Evolutionary conservation across 345 rosid genomes (phyloP), one percentile per base, ranked within the genome.

Genomic region (Lagerstroemia speciosa): DNA sequence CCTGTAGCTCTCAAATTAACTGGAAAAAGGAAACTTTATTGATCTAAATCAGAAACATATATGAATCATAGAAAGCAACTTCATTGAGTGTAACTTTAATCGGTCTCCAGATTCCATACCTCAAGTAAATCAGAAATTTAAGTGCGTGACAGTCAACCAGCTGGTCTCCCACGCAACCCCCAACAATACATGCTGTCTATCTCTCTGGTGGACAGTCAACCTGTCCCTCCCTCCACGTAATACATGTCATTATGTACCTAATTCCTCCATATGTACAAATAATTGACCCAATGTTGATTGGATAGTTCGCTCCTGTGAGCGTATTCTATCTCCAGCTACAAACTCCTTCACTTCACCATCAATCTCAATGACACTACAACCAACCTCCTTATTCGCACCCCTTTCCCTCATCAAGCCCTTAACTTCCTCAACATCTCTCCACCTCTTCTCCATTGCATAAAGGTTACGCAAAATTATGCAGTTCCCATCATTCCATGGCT

Each of bases 291-390:
- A 70, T 37, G 73, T 82, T 15, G 74, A 66, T 30, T 69, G 73
- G 31, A 85, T 76, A 41, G 36, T 15, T 62, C 73, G 76, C 81
- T 81, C 76, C 32, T 64, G 62, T 19, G 81, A 76, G 57, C 85
- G 86, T 37, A 67, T 65, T 75, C 78, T 78, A 67, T 83, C 83
- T 67, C 95, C 95, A 66, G 92, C 82, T 43, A 84, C 72, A 66
- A 88, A 88, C 79, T 87, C 88, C 0, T 80, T 85, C 73, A 84
- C 86, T 37, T 58, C 64, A 69, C 78, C 77, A 67, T 80, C 75
- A 67, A 88, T 61, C 78, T 91, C 92, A 71, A 89, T 83, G 65
- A 76, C 72, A 73, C 97, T 91, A 72, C 85, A 80, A 19, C 97
- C 93, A 6, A 79, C 86, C 73, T 86, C 91, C 74, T 91, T 85